Evolutionary conservation across 2,329 filamentous ascomycete species (phyloP).

Genomic region (Onygenales sp.): DNA sequence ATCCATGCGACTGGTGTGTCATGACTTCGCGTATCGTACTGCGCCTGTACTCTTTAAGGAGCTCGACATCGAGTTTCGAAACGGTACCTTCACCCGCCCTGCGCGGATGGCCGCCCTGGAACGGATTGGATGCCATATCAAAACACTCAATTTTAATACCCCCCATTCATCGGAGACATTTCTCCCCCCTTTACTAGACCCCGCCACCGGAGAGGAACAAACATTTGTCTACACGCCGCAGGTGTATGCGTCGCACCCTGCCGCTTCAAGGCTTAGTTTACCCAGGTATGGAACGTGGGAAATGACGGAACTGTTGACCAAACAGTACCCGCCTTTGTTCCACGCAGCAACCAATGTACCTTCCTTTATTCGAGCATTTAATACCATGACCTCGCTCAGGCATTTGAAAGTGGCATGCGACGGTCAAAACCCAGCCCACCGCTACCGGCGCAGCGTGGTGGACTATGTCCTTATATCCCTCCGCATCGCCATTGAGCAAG

Average conservation of each 20-base stretch:
- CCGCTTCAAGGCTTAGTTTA: slow-evolving; percentile 43
- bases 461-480: slow-evolving; percentile 85
- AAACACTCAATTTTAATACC: slow-evolving; percentile 67
- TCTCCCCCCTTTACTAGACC: slow-evolving; percentile 74
- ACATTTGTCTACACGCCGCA: slow-evolving; percentile 75
- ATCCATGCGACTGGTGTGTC: slow-evolving; percentile 27
- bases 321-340: slow-evolving; percentile 82
- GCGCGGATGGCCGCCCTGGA: slow-evolving; percentile 64
- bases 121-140: slow-evolving; percentile 68
- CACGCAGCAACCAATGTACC: slow-evolving; percentile 82
- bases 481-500: slow-evolving; percentile 70
- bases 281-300: slow-evolving; percentile 74
- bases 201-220: slow-evolving; percentile 65
- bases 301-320: slow-evolving; percentile 69
- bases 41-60: slow-evolving; percentile 34
- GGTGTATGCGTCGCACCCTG: slow-evolving; percentile 49
- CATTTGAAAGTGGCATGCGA: slow-evolving; percentile 71
- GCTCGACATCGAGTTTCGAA: slow-evolving; percentile 36
- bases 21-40: slow-evolving; percentile 22
- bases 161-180: slow-evolving; percentile 71
- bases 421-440: slow-evolving; percentile 57
- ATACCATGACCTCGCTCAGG: slow-evolving; percentile 56
- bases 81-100: slow-evolving; percentile 66
- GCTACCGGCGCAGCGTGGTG: slow-evolving; percentile 67
- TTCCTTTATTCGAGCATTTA: slow-evolving; percentile 69